Evolutionary conservation across 1,284 basidiomycete species (phyloP), one percentile per base, ranked within the genome.

Genomic region (Ceratobasidium sp.): DNA sequence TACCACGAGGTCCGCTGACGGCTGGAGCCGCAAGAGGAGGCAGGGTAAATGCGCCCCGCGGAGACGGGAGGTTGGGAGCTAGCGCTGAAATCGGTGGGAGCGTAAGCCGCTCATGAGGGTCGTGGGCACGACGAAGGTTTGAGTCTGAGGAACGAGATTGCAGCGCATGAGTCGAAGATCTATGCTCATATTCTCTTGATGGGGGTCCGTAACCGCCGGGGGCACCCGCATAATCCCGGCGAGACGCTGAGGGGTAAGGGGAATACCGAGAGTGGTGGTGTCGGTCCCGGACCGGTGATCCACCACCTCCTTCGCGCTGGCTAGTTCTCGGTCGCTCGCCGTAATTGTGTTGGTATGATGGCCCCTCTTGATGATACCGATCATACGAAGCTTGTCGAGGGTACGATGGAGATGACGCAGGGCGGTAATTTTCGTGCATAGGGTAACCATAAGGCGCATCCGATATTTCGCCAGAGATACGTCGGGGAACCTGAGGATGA

Each of bases 401-500:
- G 60, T 60, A 63, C 58, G 71, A 74, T 47, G 71, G 60, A 33
- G 71, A 74, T 53, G 71, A 74, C 60, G 58, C 60, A 63, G 71
- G 71, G 47, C 71, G 71, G 60, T 74, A 74, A 53, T 47, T 64
- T 51, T 47, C 71, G 23, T 74, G 71, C 42, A n/a, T n/a, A 49
- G 71, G 47, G 49, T 74, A 74, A n/a, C 71, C 35, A 42, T 74
- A 74, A 23, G 28, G 60, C 13, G 20, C 31, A 49, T 74, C 71
- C 71, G 71, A 74, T 2, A 74, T 74, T 74, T 74, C 71, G 17
- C 71, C 71, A 74, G 71, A 74, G 71, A 74, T 74, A 64, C 71
- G 71, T 74, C 71, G 60, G 60, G 71, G 71, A 42, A 74, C 47
- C 15, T 74, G 71, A 20, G 74, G 65, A 31, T 76, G 74, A 31